phyloP scores from a whole-genome alignment of 2,329 filamentous ascomycete species.

The Knufia fluminis region DNA sequence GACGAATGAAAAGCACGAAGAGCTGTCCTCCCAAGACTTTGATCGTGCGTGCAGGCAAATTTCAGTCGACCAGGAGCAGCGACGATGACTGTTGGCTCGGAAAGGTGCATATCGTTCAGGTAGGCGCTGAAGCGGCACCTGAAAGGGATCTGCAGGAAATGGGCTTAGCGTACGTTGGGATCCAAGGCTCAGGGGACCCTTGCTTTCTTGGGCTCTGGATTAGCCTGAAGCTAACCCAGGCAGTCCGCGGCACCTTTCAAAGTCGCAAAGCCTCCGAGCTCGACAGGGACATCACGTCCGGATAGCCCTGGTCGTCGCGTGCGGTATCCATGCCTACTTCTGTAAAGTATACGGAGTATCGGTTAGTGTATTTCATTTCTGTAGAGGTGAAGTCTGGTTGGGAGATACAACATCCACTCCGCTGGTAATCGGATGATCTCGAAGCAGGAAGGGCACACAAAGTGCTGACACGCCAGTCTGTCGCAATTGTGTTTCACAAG shows the following conservation, averaged over 20 bases:
- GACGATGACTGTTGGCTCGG: conserved; percentile 8
- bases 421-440: neutral
- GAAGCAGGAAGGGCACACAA: neutral
- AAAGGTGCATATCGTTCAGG: conserved; percentile 9
- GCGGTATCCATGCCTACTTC: neutral
- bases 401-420: neutral
- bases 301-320: neutral
- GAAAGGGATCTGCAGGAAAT: neutral
- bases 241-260: neutral
- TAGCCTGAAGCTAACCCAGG: neutral
- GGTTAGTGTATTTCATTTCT: neutral
- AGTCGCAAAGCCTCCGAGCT: neutral
- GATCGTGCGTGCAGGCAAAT: neutral
- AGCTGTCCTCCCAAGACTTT: neutral
- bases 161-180: conserved; percentile 1
- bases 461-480: conserved; percentile 1
- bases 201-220: neutral
- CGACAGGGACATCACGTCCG: neutral
- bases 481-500: conserved; percentile 1
- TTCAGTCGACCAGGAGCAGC: conserved; percentile 1
- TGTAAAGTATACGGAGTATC: neutral
- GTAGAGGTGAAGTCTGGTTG: neutral
- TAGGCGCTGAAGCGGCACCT: conserved; percentile 4
- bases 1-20: conserved; percentile 4
- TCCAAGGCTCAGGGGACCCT: neutral